phyloP scores from a whole-genome alignment of 164 flowering plant species.

The Berberis vulgaris region DNA sequence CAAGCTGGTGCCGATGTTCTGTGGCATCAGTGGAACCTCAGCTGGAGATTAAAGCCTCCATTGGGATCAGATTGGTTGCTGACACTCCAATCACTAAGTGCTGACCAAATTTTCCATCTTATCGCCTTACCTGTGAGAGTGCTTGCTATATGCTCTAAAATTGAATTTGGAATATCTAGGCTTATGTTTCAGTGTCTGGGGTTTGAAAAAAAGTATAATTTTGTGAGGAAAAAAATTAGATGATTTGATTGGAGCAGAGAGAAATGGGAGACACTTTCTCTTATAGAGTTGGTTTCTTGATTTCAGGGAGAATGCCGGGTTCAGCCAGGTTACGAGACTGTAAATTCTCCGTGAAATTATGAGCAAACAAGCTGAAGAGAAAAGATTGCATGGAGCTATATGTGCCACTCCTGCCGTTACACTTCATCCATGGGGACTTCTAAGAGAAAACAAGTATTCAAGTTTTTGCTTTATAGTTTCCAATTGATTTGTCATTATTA shows the following conservation, averaged over 20 bases:
- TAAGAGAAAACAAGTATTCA: constrained; percentile 57
- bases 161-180: too few relatives aligned
- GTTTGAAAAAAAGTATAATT: too few relatives aligned
- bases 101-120: constrained; percentile 55
- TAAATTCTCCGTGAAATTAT: constrained; percentile 53
- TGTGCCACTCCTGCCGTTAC: constrained; percentile 96
- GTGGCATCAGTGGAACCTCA: constrained; percentile 84
- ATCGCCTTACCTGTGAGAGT: constrained; percentile 71
- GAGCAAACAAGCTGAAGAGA: constrained; percentile 78
- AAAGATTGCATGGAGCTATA: constrained; percentile 79
- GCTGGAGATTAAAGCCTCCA: constrained; percentile 59
- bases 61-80: constrained; percentile 65
- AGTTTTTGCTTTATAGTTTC: too few relatives aligned
- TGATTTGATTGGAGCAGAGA: too few relatives aligned
- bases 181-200: too few relatives aligned
- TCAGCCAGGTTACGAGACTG: constrained; percentile 75
- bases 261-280: too few relatives aligned
- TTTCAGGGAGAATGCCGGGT: constrained; percentile 97
- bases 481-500: not conserved
- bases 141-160: not conserved
- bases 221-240: too few relatives aligned
- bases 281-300: not conserved
- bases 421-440: constrained; percentile 86
- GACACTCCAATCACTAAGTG: constrained; percentile 59
- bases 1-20: constrained; percentile 76